These are phyloP conservation scores for Komagataella pseudopastoris DNA, from an alignment of 805 yeast genomes.

Conservation along the genomic window DNA sequence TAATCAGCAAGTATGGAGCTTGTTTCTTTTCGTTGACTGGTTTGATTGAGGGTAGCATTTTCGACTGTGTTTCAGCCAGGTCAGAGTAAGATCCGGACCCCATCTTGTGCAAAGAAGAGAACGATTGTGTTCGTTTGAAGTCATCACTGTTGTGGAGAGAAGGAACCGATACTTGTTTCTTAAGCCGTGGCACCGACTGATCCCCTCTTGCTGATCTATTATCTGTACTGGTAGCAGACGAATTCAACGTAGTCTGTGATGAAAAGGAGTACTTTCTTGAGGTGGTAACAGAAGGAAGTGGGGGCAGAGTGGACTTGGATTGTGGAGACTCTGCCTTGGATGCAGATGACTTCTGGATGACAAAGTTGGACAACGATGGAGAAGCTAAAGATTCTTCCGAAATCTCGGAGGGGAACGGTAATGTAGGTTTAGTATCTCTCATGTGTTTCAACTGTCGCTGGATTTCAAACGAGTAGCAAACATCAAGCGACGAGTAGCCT, in stretches of 20 bases:
- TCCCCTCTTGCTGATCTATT: background rate
- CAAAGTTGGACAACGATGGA: background rate
- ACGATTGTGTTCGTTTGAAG: background rate
- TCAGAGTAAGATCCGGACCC: background rate
- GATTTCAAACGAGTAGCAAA: constrained; percentile 39
- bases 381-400: background rate
- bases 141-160: background rate
- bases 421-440: constrained; percentile 4
- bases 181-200: background rate
- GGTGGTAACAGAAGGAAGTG: constrained; percentile 19
- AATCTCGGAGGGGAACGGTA: background rate
- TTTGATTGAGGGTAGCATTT: background rate
- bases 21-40: background rate
- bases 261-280: constrained; percentile 12
- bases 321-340: constrained; percentile 2
- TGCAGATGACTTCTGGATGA: background rate
- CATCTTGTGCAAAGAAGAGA: background rate
- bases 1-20: background rate
- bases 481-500: constrained; percentile 58
- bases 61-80: background rate
- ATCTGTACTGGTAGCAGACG: background rate
- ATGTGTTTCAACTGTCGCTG: constrained; percentile 24
- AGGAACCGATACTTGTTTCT: background rate
- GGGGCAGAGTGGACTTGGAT: constrained; percentile 15
- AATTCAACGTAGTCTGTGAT: background rate